Evolutionary conservation across 208 protist genomes (phyloP).

Genomic region (Crithidia fasciculata): DNA sequence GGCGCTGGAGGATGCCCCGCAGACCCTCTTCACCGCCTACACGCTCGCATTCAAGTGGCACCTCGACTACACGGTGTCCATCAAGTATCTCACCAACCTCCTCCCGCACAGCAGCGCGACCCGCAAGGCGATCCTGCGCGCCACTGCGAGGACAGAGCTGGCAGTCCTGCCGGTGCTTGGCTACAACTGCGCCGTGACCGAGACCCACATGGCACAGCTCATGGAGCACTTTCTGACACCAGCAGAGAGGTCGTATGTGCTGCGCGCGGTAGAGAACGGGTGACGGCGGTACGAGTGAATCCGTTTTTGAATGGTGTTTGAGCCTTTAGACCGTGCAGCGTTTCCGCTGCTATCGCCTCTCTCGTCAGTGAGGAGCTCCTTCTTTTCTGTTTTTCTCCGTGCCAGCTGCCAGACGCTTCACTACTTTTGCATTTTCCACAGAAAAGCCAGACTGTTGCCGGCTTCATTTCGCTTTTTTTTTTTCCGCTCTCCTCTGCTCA

Average conservation of each 20-base stretch:
- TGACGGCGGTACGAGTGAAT: neutral
- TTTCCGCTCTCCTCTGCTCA: too few species aligned
- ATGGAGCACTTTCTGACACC: slow-evolving; percentile 62
- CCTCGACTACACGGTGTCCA: slow-evolving; percentile 61
- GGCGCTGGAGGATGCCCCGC: slow-evolving; percentile 10
- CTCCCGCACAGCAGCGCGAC: slow-evolving; percentile 43
- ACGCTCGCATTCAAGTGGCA: slow-evolving; percentile 81
- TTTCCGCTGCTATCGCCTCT: neutral
- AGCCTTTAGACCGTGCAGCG: neutral
- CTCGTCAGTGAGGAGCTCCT: too few species aligned
- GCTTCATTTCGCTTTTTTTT: too few species aligned
- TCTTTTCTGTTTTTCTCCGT: too few species aligned
- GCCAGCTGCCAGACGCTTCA: too few species aligned
- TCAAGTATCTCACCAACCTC: slow-evolving; percentile 57
- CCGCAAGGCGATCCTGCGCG: slow-evolving; percentile 15
- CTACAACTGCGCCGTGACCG: slow-evolving; percentile 60
- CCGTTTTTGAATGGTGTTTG: too few species aligned
- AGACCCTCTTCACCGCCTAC: slow-evolving; percentile 70
- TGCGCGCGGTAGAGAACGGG: slow-evolving; percentile 15
- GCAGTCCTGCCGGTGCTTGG: slow-evolving; percentile 41
- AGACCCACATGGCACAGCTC: slow-evolving; percentile 37
- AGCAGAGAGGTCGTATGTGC: slow-evolving; percentile 43
- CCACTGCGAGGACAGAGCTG: slow-evolving; percentile 37
- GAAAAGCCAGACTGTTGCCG: too few species aligned
- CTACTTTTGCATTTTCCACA: too few species aligned